A percentile compares a stretch with the other conserved stretches of the same genome.
phyloP scores from a whole-genome alignment of 208 protist species.

The Trypanosomatidae sp. region DNA sequence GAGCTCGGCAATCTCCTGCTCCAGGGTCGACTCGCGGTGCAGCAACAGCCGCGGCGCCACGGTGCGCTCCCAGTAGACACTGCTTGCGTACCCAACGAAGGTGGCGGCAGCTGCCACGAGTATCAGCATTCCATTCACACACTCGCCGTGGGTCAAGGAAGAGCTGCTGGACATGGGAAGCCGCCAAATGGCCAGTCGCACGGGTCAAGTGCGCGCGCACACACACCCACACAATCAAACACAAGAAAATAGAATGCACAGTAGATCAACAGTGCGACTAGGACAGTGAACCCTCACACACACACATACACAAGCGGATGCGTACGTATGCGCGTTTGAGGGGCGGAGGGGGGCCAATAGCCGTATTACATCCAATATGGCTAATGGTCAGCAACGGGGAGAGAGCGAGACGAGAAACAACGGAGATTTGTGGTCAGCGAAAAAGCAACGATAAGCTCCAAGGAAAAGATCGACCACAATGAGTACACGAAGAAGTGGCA shows the following conservation, averaged over 20 bases:
- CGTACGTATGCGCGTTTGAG: neutral
- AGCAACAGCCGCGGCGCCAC: constrained; percentile 43
- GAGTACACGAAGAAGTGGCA: neutral
- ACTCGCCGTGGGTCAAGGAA: constrained; percentile 14
- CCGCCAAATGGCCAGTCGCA: neutral
- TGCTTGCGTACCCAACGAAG: constrained; percentile 35
- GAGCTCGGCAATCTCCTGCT: constrained; percentile 36
- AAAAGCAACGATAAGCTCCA: neutral
- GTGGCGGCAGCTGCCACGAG: constrained; percentile 14
- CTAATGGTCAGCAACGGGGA: neutral
- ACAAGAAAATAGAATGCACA: neutral
- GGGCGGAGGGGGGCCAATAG: neutral
- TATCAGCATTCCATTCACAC: constrained; percentile 15
- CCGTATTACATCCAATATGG: neutral
- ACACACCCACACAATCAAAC: neutral
- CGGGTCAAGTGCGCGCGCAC: neutral
- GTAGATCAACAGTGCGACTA: neutral
- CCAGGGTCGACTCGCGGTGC: constrained; percentile 38
- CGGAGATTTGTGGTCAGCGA: neutral
- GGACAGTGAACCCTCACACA: too few relatives aligned
- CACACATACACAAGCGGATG: neutral
- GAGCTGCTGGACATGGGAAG: constrained; percentile 6
- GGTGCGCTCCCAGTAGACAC: constrained; percentile 35
- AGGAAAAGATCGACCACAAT: neutral
- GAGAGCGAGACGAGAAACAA: neutral